These are phyloP conservation scores for Xerocomus minutiporus DNA, from an alignment of 1,284 basidiomycete species.

Conservation along the genomic window DNA sequence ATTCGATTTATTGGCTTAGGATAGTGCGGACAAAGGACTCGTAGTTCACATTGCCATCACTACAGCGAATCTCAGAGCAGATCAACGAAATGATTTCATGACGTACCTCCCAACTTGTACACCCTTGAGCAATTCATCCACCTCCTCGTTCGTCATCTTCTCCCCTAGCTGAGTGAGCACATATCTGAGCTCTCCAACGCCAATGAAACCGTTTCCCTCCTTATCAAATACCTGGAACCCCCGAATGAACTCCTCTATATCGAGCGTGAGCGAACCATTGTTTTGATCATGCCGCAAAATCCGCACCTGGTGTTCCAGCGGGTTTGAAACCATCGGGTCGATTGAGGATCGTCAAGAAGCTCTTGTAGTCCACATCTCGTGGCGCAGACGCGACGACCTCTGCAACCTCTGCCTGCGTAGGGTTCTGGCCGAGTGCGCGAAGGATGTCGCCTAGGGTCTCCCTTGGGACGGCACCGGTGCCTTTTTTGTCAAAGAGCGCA, in stretches of 20 bases:
- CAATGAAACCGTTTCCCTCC: slow-evolving; percentile 93
- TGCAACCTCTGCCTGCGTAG: slow-evolving; percentile 91
- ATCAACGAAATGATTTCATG: neutral
- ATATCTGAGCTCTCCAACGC: slow-evolving; percentile 25
- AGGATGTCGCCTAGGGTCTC: slow-evolving; percentile 94
- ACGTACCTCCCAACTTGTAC: slow-evolving; percentile 83
- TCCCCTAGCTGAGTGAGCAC: slow-evolving; percentile 25
- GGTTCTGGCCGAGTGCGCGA: slow-evolving; percentile 94
- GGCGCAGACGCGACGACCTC: slow-evolving; percentile 75
- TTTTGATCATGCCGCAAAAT: neutral
- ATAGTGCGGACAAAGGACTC: slow-evolving; percentile 53
- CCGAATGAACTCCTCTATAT: slow-evolving; percentile 93
- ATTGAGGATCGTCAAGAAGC: slow-evolving; percentile 89
- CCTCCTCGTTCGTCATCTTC: slow-evolving; percentile 94
- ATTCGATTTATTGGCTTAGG: slow-evolving; percentile 31
- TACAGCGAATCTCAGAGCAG: slow-evolving; percentile 33
- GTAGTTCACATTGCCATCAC: slow-evolving; percentile 96
- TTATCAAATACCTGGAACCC: slow-evolving; percentile 99
- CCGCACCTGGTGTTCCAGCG: slow-evolving; percentile 23
- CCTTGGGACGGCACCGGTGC: slow-evolving; percentile 80
- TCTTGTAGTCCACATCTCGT: slow-evolving; percentile 58
- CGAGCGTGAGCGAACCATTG: neutral
- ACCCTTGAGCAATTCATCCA: slow-evolving; percentile 96
- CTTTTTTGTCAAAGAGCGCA: slow-evolving; percentile 96
- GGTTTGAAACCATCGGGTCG: slow-evolving; percentile 50